A percentile compares a stretch with the other conserved stretches of the same genome.
phyloP scores from a whole-genome alignment of 192 early-diverging fungal genomes.

The Gryganskiella cystojenkinii region DNA sequence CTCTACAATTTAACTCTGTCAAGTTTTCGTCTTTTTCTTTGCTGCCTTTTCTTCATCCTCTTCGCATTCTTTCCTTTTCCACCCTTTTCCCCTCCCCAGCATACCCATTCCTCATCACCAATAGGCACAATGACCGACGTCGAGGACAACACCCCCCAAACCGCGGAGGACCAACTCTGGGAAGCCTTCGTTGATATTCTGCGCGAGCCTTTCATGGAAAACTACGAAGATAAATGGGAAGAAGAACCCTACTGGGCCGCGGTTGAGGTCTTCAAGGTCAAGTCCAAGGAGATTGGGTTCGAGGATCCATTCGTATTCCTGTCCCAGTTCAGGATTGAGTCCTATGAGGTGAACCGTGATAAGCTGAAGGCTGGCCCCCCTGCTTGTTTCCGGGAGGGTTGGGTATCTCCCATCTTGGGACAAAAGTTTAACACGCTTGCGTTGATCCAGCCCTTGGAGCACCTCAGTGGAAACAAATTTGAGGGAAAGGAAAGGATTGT shows the following conservation, averaged over 20 bases:
- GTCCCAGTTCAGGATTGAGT: conserved; percentile 3
- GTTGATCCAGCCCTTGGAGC: conserved; percentile 12
- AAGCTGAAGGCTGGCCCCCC: conserved; percentile 29
- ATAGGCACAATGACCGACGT: background rate
- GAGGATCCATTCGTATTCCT: conserved; percentile 41
- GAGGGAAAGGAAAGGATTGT: conserved; percentile 30
- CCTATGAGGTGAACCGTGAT: conserved; percentile 32
- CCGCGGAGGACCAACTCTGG: conserved; percentile 2
- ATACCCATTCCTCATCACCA: background rate
- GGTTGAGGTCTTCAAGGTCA: conserved; percentile 29
- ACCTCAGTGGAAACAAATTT: conserved; percentile 18
- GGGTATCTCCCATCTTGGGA: conserved; percentile 22
- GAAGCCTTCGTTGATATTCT: conserved; percentile 18
- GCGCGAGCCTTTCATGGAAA: conserved; percentile 9
- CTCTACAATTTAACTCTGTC: background rate
- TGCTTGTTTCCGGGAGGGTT: conserved; percentile 26
- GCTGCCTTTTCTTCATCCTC: background rate
- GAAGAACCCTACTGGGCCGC: conserved; percentile 38
- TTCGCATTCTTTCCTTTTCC: background rate
- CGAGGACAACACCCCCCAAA: background rate
- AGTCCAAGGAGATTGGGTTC: conserved; percentile 22
- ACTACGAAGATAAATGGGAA: conserved; percentile 41
- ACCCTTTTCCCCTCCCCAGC: background rate
- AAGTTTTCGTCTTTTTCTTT: background rate
- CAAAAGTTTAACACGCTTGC: conserved; percentile 10